Conservation (phyloP, 78 protist genomes). For the Chrysochromulina parva region DNA sequence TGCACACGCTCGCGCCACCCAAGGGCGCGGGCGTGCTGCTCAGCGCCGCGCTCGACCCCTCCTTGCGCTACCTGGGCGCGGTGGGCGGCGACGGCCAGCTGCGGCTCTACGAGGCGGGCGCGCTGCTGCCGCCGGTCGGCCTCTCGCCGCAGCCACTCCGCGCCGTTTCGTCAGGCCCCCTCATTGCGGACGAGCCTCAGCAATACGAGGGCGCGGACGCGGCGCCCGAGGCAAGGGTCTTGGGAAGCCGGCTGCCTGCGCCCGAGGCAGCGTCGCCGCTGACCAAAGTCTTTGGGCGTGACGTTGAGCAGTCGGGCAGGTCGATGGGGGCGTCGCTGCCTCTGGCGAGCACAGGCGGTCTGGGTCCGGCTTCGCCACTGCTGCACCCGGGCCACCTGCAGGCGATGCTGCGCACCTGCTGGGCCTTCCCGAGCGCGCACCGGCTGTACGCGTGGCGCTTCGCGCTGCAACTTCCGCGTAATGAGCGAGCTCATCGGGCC, state of each 20-base stretch:
- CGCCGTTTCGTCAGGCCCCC: too few relatives aligned
- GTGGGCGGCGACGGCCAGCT: too few relatives aligned
- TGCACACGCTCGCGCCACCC: too few relatives aligned
- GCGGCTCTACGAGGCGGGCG: too few relatives aligned
- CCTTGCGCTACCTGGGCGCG: too few relatives aligned
- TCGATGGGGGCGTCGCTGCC: neutral
- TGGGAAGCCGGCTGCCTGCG: neutral
- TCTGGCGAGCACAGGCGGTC: neutral
- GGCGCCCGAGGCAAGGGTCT: neutral
- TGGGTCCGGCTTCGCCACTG: neutral
- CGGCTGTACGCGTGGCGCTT: slow-evolving; percentile 47
- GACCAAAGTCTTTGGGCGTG: neutral
- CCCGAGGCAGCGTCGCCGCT: neutral
- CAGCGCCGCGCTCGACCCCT: too few relatives aligned
- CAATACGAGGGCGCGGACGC: neutral
- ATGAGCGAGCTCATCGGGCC: neutral
- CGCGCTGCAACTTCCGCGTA: slow-evolving; percentile 34
- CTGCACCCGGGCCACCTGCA: neutral
- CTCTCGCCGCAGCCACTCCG: too few relatives aligned
- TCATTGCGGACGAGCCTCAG: too few relatives aligned
- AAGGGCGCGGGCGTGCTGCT: too few relatives aligned
- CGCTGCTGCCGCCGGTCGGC: too few relatives aligned
- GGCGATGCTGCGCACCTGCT: neutral
- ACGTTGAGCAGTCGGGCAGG: neutral
- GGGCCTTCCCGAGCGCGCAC: slow-evolving; percentile 45